Percentiles rank a stretch among this genome's conserved stretches.
phyloP scores from a whole-genome alignment of 2,329 filamentous ascomycete genomes.

The Fusarium compactum region DNA sequence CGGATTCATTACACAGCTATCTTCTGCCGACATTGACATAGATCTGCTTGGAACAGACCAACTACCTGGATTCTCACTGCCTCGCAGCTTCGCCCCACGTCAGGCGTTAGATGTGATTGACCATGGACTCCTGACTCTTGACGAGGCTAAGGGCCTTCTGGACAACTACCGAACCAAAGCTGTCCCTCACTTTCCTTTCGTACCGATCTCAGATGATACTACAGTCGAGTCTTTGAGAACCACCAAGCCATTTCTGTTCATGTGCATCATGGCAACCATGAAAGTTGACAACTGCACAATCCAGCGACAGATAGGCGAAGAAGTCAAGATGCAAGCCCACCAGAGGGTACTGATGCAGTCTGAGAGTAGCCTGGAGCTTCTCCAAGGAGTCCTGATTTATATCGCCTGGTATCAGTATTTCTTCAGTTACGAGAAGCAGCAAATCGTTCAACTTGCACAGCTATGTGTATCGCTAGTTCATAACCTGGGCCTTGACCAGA shows the following conservation, averaged over 20 bases:
- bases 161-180: conserved; percentile 12
- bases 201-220: not conserved
- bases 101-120: not conserved
- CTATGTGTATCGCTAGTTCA: conserved; percentile 12
- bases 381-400: conserved; percentile 9
- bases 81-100: not conserved
- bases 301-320: conserved; percentile 4
- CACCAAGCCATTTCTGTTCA: conserved; percentile 2
- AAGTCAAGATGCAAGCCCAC: conserved; percentile 9
- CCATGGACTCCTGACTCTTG: not conserved
- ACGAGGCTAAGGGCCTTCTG: not conserved
- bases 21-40: not conserved
- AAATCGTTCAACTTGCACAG: conserved; percentile 14
- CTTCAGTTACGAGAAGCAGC: conserved; percentile 18
- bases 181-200: not conserved
- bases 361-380: conserved; percentile 15
- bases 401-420: conserved; percentile 26
- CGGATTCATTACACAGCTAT: conserved; percentile 5
- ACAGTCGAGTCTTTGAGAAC: not conserved
- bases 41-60: fast-evolving
- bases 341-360: conserved; percentile 20
- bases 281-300: conserved; percentile 17
- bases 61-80: fast-evolving
- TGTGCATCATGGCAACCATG: conserved; percentile 20
- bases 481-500: conserved; percentile 14